phyloP scores from a whole-genome alignment of 202 grass and related monocot genomes.

The Digitaria exilis region DNA sequence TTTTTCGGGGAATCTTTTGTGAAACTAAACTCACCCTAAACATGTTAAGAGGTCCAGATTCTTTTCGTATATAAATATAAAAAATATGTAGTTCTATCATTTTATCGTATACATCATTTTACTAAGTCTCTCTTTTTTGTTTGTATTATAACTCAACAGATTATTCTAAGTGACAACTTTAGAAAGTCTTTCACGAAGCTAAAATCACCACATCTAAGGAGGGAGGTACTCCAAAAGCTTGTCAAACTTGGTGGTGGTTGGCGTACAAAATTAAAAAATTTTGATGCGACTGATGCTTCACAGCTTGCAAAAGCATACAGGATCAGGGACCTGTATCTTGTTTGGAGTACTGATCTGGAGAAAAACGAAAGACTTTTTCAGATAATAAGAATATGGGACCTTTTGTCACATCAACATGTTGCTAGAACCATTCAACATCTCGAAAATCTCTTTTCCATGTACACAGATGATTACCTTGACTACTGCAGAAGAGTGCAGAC shows the following conservation, averaged over 20 bases:
- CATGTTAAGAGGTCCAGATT: neutral
- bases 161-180: slow-evolving; percentile 80
- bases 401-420: slow-evolving; percentile 54
- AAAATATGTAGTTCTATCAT: neutral
- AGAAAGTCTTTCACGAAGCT: slow-evolving; percentile 72
- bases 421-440: slow-evolving; percentile 61
- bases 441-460: slow-evolving; percentile 73
- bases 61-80: neutral
- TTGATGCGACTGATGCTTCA: slow-evolving; percentile 36
- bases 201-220: slow-evolving; percentile 53
- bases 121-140: neutral
- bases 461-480: slow-evolving; percentile 68
- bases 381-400: slow-evolving; percentile 81
- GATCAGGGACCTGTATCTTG: slow-evolving; percentile 58
- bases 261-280: slow-evolving; percentile 46
- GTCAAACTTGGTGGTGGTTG: slow-evolving; percentile 68
- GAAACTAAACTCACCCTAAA: too few relatives aligned
- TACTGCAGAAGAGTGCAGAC: slow-evolving; percentile 49
- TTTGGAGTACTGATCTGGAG: slow-evolving; percentile 80
- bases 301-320: slow-evolving; percentile 56
- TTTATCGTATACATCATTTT: neutral
- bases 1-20: too few relatives aligned
- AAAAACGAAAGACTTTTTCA: slow-evolving; percentile 64
- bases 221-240: slow-evolving; percentile 64
- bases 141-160: slow-evolving; percentile 51